Evolutionary conservation across 2,329 filamentous ascomycete genomes (phyloP), one percentile per base, ranked within the genome.

Genomic region (Leptoxyphium fumago): DNA sequence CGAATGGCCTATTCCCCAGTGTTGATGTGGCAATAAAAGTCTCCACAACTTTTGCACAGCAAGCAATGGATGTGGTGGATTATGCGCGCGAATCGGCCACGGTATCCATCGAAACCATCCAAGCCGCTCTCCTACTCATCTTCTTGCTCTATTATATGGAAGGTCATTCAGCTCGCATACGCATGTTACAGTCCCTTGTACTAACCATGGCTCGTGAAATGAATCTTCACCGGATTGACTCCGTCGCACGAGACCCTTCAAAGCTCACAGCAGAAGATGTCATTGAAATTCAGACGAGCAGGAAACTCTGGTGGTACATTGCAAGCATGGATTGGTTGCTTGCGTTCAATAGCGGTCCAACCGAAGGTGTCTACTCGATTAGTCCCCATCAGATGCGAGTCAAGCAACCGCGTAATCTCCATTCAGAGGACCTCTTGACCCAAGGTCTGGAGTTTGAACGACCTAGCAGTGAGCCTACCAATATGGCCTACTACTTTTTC

Each of bases 401-500:
- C 26, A 56, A 61, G 1, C 48, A 55, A 26, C 68, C 66, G 1
- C 53, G 61, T 2, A 70, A 72, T 42, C 52, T 69, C 10, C 59
- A 65, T 18, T 65, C 69, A 39, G 54, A 57, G 2, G 59, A 64
- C 5, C 55, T 71, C 2, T 40, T 46, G 10, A 29, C 42, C n/a
- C 17, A 53, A 46, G 26, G 46, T 7, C 41, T 48, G 8, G 49
- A 52, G 2, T 50, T 55, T 5, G 49, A 55, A 5, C 46, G 50
- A 14, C 60, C 66, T 1, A 42, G 59, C 0, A 55, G 57, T 2
- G 55, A 61, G 11, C 65, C 66, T 8, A 70, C 68, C 0, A 52
- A 55, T 10, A 69, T 68, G 64, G 65, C 65, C 6, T 72, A 69
- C 45, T 64, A 62, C 18, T 52, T 70, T 5, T 57, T 64, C 29